phyloP scores from a whole-genome alignment of 371 early-diverging fungal genomes.

The Lichtheimia ornata region DNA sequence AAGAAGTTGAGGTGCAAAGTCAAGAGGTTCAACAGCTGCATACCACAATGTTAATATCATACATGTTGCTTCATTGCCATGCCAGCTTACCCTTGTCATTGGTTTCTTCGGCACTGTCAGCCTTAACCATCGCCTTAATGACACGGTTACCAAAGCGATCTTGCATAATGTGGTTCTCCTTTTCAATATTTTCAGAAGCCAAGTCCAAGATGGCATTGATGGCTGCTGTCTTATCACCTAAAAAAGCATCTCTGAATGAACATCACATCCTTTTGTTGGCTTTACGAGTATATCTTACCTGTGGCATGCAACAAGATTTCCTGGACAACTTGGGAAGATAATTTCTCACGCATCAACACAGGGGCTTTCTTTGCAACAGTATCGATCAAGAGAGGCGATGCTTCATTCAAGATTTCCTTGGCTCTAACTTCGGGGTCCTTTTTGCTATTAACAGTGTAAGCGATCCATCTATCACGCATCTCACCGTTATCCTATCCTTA shows the following conservation, averaged over 20 bases:
- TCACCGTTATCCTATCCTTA: background rate
- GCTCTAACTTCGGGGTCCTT: slow-evolving; percentile 69
- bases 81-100: slow-evolving; percentile 46
- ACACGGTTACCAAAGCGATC: slow-evolving; percentile 61
- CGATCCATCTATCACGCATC: no score
- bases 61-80: background rate
- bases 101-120: slow-evolving; percentile 52
- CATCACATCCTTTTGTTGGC: no score
- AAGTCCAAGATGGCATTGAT: slow-evolving; percentile 51
- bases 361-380: slow-evolving; percentile 57
- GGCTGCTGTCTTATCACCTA: slow-evolving; percentile 51
- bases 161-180: slow-evolving; percentile 57
- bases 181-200: slow-evolving; percentile 47
- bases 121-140: slow-evolving; percentile 61
- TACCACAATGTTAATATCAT: background rate
- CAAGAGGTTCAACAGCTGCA: slow-evolving; percentile 39
- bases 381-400: slow-evolving; percentile 63
- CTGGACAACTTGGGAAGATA: slow-evolving; percentile 69
- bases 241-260: background rate
- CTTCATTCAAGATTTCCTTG: slow-evolving; percentile 60
- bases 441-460: slow-evolving; percentile 46
- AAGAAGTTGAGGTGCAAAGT: slow-evolving; percentile 47
- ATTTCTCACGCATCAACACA: slow-evolving; percentile 59
- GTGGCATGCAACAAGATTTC: slow-evolving; percentile 73
- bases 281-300: slow-evolving; percentile 18